Percentiles rank a stretch among this genome's conserved stretches.
Conservation (phyloP, 495 filamentous ascomycete species). For the Trichoderma parareesei region DNA sequence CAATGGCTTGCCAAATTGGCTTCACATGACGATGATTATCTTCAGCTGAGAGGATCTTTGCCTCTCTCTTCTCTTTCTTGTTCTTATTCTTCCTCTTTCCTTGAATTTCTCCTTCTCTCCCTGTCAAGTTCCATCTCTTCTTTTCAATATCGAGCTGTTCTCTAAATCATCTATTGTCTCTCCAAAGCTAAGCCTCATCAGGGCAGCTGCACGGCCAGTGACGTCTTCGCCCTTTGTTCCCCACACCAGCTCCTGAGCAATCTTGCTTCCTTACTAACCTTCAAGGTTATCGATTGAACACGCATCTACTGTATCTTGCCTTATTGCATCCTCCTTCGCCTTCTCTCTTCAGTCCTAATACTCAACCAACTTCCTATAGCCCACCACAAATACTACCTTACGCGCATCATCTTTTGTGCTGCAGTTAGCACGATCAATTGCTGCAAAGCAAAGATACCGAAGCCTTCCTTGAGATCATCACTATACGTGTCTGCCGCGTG, state of each 20-base stretch:
- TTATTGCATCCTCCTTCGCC: background rate
- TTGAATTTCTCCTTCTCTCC: background rate
- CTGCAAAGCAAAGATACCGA: background rate
- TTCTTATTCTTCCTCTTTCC: background rate
- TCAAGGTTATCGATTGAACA: background rate
- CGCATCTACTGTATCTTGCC: background rate
- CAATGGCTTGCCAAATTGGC: slow-evolving; percentile 1
- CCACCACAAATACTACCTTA: no score
- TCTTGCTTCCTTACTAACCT: background rate
- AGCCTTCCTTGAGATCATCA: background rate
- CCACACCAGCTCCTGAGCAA: slow-evolving; percentile 6
- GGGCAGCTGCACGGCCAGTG: background rate
- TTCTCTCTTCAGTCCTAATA: background rate
- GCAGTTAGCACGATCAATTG: background rate
- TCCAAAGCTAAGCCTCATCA: background rate
- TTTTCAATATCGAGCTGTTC: background rate
- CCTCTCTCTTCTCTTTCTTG: background rate
- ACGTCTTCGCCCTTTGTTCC: background rate
- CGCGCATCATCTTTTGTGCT: background rate
- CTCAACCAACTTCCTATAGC: background rate
- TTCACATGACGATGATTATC: background rate
- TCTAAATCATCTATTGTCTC: background rate
- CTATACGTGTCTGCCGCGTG: background rate
- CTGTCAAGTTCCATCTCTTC: background rate
- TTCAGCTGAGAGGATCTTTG: background rate